Conservation (phyloP, 2,329 filamentous ascomycete species). For the Arthrobotrys megalospora region DNA sequence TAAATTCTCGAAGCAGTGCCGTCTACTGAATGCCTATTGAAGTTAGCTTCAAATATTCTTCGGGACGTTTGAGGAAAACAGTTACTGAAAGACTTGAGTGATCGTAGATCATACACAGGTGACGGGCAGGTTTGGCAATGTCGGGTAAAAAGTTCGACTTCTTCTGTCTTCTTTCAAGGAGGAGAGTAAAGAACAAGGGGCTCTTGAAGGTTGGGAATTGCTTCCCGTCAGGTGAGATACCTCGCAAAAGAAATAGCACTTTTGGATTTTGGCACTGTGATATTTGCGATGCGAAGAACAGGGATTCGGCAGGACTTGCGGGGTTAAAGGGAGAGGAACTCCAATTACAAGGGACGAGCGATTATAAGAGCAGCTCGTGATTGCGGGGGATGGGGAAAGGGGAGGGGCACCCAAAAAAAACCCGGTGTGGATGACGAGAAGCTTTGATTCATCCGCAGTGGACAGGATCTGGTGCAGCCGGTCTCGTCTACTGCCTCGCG, state of each 20-base stretch:
- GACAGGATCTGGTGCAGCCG: constrained; percentile 42
- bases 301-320: constrained; percentile 48
- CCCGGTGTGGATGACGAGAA: constrained; percentile 46
- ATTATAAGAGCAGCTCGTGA: constrained; percentile 55
- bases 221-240: constrained; percentile 50
- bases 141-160: constrained; percentile 48
- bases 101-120: constrained; percentile 45
- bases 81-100: constrained; percentile 28
- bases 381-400: constrained; percentile 48
- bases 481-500: constrained; percentile 59
- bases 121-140: constrained; percentile 48
- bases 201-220: constrained; percentile 54
- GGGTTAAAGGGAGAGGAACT: constrained; percentile 58
- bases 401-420: constrained; percentile 44
- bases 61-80: constrained; percentile 49
- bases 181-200: constrained; percentile 45
- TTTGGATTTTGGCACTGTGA: constrained; percentile 41
- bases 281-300: constrained; percentile 47
- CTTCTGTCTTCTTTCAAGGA: constrained; percentile 17
- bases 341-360: constrained; percentile 57
- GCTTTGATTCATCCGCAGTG: constrained; percentile 47
- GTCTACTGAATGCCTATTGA: constrained; percentile 52
- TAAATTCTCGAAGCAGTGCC: constrained; percentile 34
- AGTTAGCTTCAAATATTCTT: constrained; percentile 54
- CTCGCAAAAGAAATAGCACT: constrained; percentile 47